Base-by-base conservation (phyloP, 768 basidiomycete species). In the Mycena albidolilacea region DNA sequence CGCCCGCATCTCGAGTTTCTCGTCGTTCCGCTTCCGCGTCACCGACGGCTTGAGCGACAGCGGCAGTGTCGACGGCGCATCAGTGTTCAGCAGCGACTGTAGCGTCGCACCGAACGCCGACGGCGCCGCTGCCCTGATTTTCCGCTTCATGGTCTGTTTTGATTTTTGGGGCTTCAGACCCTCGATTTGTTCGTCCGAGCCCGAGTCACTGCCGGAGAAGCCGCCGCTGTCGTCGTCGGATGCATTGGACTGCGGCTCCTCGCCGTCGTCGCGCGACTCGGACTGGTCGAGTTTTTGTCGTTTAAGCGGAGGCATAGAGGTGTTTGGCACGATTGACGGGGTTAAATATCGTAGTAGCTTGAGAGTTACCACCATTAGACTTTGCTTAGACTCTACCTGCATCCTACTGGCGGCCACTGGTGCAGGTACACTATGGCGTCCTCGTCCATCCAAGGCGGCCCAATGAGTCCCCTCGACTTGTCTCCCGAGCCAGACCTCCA, bases 41-140 rank as follows among this genome's bases (percentile, higher is more conserved):
- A 92, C 84, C 4, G 93, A 93, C 12, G 94, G 93, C 79, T 93
- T 95, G 71, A 96, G 88, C 8, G 94, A 94, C 43, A 96, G 86
- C 0, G 95, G 95, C 54, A 90, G 81, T 10, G 87, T 80, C 10
- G 93, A 92, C 17, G 94, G 93, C 30, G 90, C 86, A 76, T 92
- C 85, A 37, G 95, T 96, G 71, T 85, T 85, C 65, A 96, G 86
- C 66, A 96, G 84, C 23, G 89, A 89, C 78, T 93, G 91, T 37
- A 96, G 86, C 10, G 93, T 91, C 58, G 88, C 86, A 72, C 94
- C 95, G 77, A 96, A 96, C 67, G 89, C 89, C 39, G 90, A 88
- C 19, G 92, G 87, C 69, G 89, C 90, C 7, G 94, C 94, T 30
- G 95, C 95, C 69, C 95, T 86, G 41, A 93, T 88, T 86, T 95